These are phyloP conservation scores for Petunia axillaris DNA, from an alignment of 257 asterid genomes.

Conservation along the genomic window DNA sequence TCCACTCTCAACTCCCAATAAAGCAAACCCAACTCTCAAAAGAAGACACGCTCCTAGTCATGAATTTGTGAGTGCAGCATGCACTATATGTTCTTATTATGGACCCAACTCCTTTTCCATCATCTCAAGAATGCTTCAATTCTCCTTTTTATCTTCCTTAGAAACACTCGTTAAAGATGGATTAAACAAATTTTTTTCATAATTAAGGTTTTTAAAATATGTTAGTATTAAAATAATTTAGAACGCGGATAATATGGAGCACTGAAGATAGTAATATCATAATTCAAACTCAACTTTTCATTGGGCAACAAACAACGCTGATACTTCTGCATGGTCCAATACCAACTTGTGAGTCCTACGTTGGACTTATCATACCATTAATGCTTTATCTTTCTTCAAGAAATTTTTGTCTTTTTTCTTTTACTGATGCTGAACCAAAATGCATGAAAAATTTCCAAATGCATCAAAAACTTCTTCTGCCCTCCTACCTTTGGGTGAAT, in stretches of 20 bases:
- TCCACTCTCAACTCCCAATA: conserved; percentile 21
- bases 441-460: not conserved
- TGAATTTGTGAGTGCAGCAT: conserved; percentile 13
- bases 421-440: not conserved
- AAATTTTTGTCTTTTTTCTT: not conserved
- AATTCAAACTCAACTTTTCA: no score
- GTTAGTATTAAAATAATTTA: no score
- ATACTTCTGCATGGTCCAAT: not conserved
- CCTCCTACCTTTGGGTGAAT: not conserved
- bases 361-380: conserved; percentile 5
- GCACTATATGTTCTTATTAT: not conserved
- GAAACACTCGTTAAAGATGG: no score
- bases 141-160: no score
- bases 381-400: conserved; percentile 5
- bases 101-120: not conserved
- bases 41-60: not conserved
- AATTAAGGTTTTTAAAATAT: no score
- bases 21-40: conserved; percentile 23
- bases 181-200: no score
- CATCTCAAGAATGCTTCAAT: not conserved
- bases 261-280: no score
- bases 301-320: no score
- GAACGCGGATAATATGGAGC: no score
- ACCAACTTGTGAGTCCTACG: conserved; percentile 4
- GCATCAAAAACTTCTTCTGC: not conserved